These are phyloP conservation scores for Thalia dealbata DNA, from an alignment of 176 grass and related monocot species.

Conservation along the genomic window DNA sequence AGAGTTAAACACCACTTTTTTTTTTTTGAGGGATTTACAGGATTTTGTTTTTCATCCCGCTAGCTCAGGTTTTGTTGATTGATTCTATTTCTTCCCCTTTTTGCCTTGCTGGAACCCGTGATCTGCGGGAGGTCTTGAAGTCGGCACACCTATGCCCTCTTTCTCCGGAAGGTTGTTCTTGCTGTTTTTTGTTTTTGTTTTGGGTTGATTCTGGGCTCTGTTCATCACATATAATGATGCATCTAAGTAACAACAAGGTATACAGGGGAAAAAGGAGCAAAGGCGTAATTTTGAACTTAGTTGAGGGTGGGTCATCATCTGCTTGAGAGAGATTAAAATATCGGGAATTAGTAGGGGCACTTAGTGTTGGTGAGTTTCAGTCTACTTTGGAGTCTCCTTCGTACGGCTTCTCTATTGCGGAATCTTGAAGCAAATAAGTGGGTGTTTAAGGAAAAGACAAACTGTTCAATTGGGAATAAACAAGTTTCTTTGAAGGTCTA, in stretches of 20 bases:
- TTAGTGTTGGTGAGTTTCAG: neutral
- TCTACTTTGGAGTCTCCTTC: neutral
- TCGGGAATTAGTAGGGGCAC: neutral
- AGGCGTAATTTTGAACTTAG: neutral
- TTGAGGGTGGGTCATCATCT: neutral
- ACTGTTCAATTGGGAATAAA: neutral
- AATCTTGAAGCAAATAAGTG: neutral
- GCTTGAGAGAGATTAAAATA: neutral
- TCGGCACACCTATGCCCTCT: neutral
- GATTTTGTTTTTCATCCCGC: neutral
- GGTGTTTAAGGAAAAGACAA: neutral
- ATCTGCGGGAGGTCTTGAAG: neutral
- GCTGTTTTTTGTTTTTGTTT: neutral
- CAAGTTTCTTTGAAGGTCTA: neutral
- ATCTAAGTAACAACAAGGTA: neutral
- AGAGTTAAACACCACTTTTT: too few relatives aligned
- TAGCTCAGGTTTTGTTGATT: neutral
- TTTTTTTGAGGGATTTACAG: too few relatives aligned
- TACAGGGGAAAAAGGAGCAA: neutral
- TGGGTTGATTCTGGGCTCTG: neutral
- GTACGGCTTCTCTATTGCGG: neutral
- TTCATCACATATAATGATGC: neutral
- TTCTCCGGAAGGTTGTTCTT: neutral
- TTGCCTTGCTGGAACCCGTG: neutral
- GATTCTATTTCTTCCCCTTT: neutral